Base-by-base conservation (phyloP, 2,329 filamentous ascomycete species). In the Nothomitra cinnamomea region DNA sequence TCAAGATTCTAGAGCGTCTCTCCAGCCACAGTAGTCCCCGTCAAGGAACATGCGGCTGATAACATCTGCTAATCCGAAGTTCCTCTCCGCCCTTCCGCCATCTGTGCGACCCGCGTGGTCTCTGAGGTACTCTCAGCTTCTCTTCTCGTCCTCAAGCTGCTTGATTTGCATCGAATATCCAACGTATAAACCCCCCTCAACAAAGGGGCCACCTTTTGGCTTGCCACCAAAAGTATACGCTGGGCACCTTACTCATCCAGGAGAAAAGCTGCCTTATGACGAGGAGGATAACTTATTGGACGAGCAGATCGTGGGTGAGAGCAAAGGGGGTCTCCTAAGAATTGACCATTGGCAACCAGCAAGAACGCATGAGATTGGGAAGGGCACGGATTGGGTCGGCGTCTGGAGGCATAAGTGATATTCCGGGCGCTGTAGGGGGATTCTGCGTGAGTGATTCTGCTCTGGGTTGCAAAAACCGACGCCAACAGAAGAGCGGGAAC, bases 121-220 rank as follows among this genome's bases (percentile, higher is more conserved):
- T 2, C 65, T 69, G 15, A 71, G 77, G 19, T 75, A 77, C 63
- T 70, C 69, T 3, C 66, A 74, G 53, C 68, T 82, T 6, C 70
- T 82, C 10, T 66, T 72, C 13, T 66, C 71, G 13, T 65, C 67
- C 1, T 57, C 56, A 1, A 77, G 77, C 4, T 67, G 70, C 50
- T 68, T 82, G 53, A 70, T 82, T 50, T 82, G 79, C 66, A 74
- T 94, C 57, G 87, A 94, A 64, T 94, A 84, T 64, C 87, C 87
- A 8, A 79, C 82, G 1, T 75, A 78, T 57, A 92, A 89, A 64
- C 73, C 78, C 42, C 74, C 82, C 8, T 71, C 71, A 10, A 72
- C 75, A 8, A 73, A 73, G 8, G 87, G 87, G 0, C 87, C 87
- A 12, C 87, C 87, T 1, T 89, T 78, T 73, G 79, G 80, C 6